These are phyloP conservation scores for Rhamnella rubrinervis DNA, from an alignment of 331 rosid genomes.

Conservation along the genomic window DNA sequence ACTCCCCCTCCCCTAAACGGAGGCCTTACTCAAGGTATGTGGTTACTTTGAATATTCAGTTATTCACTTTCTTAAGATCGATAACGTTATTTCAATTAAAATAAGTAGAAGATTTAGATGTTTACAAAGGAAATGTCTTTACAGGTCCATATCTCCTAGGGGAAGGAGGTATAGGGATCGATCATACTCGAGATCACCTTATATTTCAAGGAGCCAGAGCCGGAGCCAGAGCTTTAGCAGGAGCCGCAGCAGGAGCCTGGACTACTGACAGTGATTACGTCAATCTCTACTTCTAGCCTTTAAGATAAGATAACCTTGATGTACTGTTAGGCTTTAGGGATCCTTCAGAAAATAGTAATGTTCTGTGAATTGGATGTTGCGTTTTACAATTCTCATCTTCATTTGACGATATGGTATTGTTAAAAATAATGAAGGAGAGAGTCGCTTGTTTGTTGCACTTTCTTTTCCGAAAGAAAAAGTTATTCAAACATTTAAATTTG, in stretches of 20 bases:
- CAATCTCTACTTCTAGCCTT: no score
- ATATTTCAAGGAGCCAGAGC: conserved; percentile 46
- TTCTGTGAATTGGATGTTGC: no score
- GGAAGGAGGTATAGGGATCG: conserved; percentile 37
- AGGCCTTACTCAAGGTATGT: conserved; percentile 50
- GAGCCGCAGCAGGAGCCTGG: conserved; percentile 42
- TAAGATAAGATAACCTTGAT: no score
- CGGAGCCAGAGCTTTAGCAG: conserved; percentile 42
- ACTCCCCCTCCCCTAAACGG: conserved; percentile 50
- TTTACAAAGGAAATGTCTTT: background rate
- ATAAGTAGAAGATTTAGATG: background rate
- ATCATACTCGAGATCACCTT: conserved; percentile 62
- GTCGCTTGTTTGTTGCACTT: no score
- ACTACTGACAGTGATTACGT: no score
- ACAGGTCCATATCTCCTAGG: conserved; percentile 75
- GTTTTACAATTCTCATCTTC: no score
- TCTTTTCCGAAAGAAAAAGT: no score
- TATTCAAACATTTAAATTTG: no score
- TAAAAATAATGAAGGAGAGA: no score
- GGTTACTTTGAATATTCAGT: background rate
- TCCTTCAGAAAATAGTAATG: no score
- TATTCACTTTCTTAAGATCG: background rate
- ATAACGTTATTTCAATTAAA: background rate
- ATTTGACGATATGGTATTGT: no score
- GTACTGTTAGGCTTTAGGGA: no score